These are phyloP conservation scores for Hanseniaspora mollemarum DNA, from an alignment of 805 yeast genomes.

Conservation along the genomic window DNA sequence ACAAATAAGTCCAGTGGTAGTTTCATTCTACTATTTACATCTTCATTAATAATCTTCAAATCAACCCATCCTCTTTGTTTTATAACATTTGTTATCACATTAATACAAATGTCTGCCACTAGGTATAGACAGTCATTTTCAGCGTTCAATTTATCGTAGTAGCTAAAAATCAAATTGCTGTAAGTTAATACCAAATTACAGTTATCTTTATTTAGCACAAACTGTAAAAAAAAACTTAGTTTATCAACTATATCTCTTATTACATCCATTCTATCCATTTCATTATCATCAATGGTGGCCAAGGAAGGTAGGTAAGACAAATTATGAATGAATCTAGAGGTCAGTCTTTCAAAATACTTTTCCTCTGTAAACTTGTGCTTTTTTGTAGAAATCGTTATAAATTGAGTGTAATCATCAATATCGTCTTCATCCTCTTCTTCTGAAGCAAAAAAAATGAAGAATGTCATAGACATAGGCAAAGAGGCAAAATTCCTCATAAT, in stretches of 20 bases:
- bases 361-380: neutral
- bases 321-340: slow-evolving; percentile 11
- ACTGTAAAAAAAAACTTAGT: slow-evolving; percentile 5
- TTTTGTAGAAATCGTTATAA: neutral
- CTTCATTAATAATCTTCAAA: slow-evolving; percentile 1
- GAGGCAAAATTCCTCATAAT: slow-evolving; percentile 3
- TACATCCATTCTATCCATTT: neutral
- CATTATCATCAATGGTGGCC: neutral
- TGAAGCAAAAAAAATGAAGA: slow-evolving; percentile 5
- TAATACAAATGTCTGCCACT: slow-evolving; percentile 4
- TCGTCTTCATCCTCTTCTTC: neutral
- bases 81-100: slow-evolving; percentile 1
- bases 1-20: slow-evolving; percentile 9
- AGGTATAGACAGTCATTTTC: slow-evolving; percentile 9
- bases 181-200: slow-evolving; percentile 8
- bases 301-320: slow-evolving; percentile 10
- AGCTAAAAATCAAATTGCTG: slow-evolving; percentile 5
- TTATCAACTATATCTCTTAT: slow-evolving; percentile 1
- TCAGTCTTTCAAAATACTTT: slow-evolving; percentile 13
- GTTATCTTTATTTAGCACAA: slow-evolving; percentile 6
- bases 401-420: neutral
- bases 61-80: slow-evolving; percentile 6
- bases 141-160: slow-evolving; percentile 2
- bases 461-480: slow-evolving; percentile 12
- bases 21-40: neutral